Evolutionary conservation across 768 basidiomycete genomes (phyloP), one percentile per base, ranked within the genome.

Genomic region (Lyophyllum atratum): DNA sequence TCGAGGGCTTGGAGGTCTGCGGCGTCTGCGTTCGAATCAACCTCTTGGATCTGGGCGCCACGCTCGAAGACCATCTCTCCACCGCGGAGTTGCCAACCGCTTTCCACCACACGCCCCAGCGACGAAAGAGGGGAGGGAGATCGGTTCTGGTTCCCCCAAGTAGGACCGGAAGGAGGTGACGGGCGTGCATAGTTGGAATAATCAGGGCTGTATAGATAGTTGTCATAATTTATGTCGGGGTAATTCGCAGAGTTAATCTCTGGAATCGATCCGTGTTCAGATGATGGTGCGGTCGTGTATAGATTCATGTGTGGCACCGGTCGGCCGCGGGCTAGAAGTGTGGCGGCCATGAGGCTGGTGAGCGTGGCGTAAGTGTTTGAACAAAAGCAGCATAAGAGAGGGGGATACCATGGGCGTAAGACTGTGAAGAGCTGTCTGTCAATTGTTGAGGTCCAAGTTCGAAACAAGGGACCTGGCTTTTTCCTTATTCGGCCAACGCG

Each of bases 401-500:
- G 14, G 33, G 21, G 21, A 7, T 48, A 59, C 58, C 59, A 55
- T 60, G 39, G 46, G 15, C 43, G 52, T 62, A 29, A 17, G 19
- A 33, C 44, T 25, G 29, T 34, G 26, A 42, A 39, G 21, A 26
- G 17, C 26, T 26, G 33, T 22, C 33, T 47, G 34, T 24, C 40
- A 39, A 60, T 58, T 55, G 52, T 39, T 31, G 22, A 42, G 9
- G 56, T 54, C 49, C 37, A 54, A 48, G 52, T 51, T 52, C 42
- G 45, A 59, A 63, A 59, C 55, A 60, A 58, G 29, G 49, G 39
- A n/a, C 26, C 51, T 44, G 39, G 42, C 25, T 40, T 31, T 54
- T 59, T 6, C 62, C 56, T 50, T 60, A 54, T 62, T 51, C 19
- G 61, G 55, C 21, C 37, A 1, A 56, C 58, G 61, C 61, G 61